Conservation (phyloP, 1,284 basidiomycete species). For the Apiotrichum siamense region DNA sequence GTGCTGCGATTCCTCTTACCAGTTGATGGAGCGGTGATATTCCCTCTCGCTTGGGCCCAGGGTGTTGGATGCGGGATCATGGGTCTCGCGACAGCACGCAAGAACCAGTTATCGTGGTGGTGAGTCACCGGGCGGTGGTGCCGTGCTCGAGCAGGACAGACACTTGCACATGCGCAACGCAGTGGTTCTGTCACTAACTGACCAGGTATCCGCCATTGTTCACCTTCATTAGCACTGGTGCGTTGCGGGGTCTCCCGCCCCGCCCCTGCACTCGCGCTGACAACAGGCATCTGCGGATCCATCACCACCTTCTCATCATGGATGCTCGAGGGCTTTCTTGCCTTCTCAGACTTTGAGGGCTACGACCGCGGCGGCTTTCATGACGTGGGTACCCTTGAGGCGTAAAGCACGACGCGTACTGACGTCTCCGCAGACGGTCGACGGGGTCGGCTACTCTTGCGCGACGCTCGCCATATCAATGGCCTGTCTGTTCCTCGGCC, state of each 20-base stretch:
- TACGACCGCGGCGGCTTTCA: constrained; percentile 63
- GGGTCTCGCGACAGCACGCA: constrained; percentile 67
- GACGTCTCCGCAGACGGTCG: constrained; percentile 62
- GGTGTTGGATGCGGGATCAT: constrained; percentile 85
- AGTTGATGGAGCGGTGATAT: constrained; percentile 62
- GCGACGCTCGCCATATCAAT: constrained; percentile 70
- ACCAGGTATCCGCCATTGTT: constrained; percentile 78
- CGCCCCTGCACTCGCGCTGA: not conserved
- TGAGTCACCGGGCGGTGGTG: constrained; percentile 49
- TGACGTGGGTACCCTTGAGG: constrained; percentile 57
- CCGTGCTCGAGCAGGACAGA: not conserved
- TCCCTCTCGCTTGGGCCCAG: constrained; percentile 80
- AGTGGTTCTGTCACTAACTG: not conserved
- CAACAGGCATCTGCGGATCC: constrained; percentile 83
- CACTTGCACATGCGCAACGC: not conserved
- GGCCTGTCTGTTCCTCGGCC: constrained; percentile 33
- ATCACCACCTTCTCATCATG: constrained; percentile 94
- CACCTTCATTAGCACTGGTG: constrained; percentile 80
- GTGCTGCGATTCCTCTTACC: not conserved
- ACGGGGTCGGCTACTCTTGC: constrained; percentile 74
- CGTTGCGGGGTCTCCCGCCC: constrained; percentile 9
- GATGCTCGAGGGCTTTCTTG: constrained; percentile 81
- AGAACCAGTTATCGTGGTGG: constrained; percentile 66
- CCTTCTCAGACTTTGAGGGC: constrained; percentile 68
- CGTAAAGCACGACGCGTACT: not conserved